phyloP scores from a whole-genome alignment of 208 protist genomes.

The Tetramitus jugosus region DNA sequence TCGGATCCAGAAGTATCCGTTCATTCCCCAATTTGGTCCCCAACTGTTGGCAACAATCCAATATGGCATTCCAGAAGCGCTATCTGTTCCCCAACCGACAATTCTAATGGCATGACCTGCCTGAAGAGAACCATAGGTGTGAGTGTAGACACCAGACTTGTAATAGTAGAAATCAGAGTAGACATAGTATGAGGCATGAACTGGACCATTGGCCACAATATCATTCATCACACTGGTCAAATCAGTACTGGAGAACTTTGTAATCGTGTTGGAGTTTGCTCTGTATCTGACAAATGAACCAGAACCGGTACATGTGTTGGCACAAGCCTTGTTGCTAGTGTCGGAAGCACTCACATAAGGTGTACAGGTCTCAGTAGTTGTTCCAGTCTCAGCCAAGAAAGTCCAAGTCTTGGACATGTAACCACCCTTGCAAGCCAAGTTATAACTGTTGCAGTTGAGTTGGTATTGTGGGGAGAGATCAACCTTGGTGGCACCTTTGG shows the following conservation, averaged over 20 bases:
- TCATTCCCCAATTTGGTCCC: too few species aligned
- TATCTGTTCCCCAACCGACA: too few species aligned
- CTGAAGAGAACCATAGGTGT: slow-evolving; percentile 51
- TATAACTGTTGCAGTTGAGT: not conserved
- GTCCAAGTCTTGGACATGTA: too few species aligned
- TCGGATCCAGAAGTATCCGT: too few species aligned
- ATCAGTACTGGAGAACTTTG: too few species aligned
- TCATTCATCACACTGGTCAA: slow-evolving; percentile 31
- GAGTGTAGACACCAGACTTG: too few species aligned
- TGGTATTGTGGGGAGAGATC: not conserved
- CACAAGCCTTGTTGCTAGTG: slow-evolving; percentile 40
- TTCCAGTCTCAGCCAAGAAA: slow-evolving; percentile 19
- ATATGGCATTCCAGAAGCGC: slow-evolving; percentile 52
- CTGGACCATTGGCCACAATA: slow-evolving; percentile 67
- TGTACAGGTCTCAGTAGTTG: slow-evolving; percentile 27
- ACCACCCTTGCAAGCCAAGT: too few species aligned
- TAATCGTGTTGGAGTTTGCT: not conserved
- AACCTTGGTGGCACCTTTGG: slow-evolving; percentile 41
- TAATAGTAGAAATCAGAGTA: too few species aligned
- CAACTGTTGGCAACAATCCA: slow-evolving; percentile 84
- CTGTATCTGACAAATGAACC: not conserved
- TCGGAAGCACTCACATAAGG: slow-evolving; percentile 30
- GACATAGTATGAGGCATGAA: too few species aligned
- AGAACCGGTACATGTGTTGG: not conserved
- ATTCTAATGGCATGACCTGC: slow-evolving; percentile 73